Percentiles rank a stretch among this genome's conserved stretches.
Evolutionary conservation across 495 filamentous ascomycete species (phyloP).

Genomic region (Terfezia claveryi): DNA sequence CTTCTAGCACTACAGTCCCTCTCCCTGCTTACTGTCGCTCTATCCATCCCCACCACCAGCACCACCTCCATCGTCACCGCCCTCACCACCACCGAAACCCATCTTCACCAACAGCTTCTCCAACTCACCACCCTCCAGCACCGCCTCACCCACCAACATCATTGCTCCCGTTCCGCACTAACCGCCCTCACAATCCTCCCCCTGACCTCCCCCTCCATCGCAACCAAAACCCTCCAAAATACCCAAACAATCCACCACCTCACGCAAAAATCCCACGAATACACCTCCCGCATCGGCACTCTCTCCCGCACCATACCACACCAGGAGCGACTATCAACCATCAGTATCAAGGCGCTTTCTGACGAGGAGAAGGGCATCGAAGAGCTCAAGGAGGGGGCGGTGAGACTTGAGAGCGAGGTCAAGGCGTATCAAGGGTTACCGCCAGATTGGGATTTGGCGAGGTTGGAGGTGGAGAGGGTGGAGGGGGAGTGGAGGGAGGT

Average conservation of each 20-base stretch:
- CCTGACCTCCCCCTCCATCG: slow-evolving; percentile 8
- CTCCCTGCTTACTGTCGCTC: neutral
- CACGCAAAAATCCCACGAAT: slow-evolving; percentile 30
- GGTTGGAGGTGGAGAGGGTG: slow-evolving; percentile 39
- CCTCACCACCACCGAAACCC: slow-evolving; percentile 11
- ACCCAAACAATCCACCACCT: slow-evolving; percentile 14
- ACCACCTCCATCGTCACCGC: slow-evolving; percentile 4
- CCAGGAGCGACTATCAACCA: neutral
- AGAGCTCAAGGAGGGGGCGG: slow-evolving; percentile 29
- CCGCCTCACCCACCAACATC: slow-evolving; percentile 14
- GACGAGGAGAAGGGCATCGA: slow-evolving; percentile 30
- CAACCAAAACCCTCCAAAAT: slow-evolving; percentile 5
- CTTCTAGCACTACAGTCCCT: neutral
- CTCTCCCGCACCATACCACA: slow-evolving; percentile 19
- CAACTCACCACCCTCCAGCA: slow-evolving; percentile 9
- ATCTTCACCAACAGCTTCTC: slow-evolving; percentile 8
- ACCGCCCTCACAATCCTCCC: slow-evolving; percentile 9
- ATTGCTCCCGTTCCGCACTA: slow-evolving; percentile 7
- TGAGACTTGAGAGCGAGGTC: slow-evolving; percentile 35
- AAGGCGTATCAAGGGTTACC: slow-evolving; percentile 45
- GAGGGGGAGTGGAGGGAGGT: too few relatives aligned
- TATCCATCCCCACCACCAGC: neutral
- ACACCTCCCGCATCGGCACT: slow-evolving; percentile 27
- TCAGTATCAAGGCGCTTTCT: slow-evolving; percentile 27
- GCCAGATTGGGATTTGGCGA: slow-evolving; percentile 41